Evolutionary conservation across 2,329 filamentous ascomycete genomes (phyloP), one percentile per base, ranked within the genome.

Genomic region (Penicillium polonicum): DNA sequence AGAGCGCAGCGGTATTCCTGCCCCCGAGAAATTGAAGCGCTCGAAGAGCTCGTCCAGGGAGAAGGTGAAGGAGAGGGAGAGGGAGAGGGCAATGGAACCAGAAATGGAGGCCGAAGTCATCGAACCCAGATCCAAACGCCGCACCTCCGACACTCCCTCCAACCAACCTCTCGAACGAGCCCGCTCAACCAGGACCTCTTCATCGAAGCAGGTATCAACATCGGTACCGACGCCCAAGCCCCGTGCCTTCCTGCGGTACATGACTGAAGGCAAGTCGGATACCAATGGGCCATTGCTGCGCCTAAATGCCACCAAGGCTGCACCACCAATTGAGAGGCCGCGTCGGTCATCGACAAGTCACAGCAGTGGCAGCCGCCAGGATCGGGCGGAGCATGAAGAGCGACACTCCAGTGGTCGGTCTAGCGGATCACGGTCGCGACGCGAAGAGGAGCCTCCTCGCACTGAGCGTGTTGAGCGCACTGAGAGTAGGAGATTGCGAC

Each of bases 181-280:
- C 12, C 63, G 60, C 25, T 63, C 69, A 7, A 58, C 60, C 7
- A 67, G 64, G 31, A 58, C 59, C 23, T 58, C 64, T 19, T 66
- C 69, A 15, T 70, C 74, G 5, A 73, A 69, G 57, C 59, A 64
- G 27, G 52, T 55, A 6, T 57, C 68, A 7, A 49, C 63, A 17
- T 59, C 68, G 4, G 35, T 61, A 3, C 58, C 67, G 13, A 58
- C 58, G 12, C 62, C 62, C 12, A 66, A 58, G 21, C 69, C 66
- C 36, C 65, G 68, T 44, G 67, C 68, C 39, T 72, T 72, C 59
- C 58, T 74, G 36, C 68, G 70, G 29, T 76, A 72, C 53, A 72
- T 78, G 65, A 72, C 70, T 17, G 70, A 70, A 17, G 77, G 74
- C n/a, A 69, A 76, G 42, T 76, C 75, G 5, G 72, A 78, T 50